phyloP scores from a whole-genome alignment of 129 eudicot species.

The Artemisia annua region DNA sequence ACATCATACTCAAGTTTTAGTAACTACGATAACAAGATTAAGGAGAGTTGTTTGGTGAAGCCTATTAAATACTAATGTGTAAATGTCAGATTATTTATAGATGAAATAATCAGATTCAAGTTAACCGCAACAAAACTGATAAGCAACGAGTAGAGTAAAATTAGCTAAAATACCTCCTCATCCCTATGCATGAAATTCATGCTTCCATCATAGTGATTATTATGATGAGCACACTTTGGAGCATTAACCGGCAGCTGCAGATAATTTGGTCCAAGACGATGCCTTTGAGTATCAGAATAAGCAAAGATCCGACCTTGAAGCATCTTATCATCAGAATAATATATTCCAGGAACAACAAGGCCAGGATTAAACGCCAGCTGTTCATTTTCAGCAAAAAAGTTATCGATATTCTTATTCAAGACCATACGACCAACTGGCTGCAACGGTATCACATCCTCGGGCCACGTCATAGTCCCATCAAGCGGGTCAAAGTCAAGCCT shows the following conservation, averaged over 20 bases:
- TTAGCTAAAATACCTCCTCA: conserved; percentile 50
- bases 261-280: conserved; percentile 69
- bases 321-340: conserved; percentile 68
- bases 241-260: conserved; percentile 69
- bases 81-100: no score
- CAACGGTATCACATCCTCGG: conserved; percentile 60
- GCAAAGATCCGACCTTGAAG: conserved; percentile 60
- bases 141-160: no score
- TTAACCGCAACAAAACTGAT: no score
- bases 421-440: conserved; percentile 75
- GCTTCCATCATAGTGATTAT: conserved; percentile 65
- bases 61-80: no score
- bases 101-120: no score
- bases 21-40: background rate
- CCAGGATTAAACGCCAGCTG: conserved; percentile 68
- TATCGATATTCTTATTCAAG: conserved; percentile 64
- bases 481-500: conserved; percentile 68
- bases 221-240: conserved; percentile 68
- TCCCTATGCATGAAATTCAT: conserved; percentile 73
- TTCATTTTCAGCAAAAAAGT: conserved; percentile 71
- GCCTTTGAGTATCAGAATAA: conserved; percentile 69
- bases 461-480: conserved; percentile 68
- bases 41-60: background rate
- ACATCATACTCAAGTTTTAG: no score
- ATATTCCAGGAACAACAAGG: conserved; percentile 58